Conservation (phyloP, 2,329 filamentous ascomycete species). For the Metarhizium robertsii region DNA sequence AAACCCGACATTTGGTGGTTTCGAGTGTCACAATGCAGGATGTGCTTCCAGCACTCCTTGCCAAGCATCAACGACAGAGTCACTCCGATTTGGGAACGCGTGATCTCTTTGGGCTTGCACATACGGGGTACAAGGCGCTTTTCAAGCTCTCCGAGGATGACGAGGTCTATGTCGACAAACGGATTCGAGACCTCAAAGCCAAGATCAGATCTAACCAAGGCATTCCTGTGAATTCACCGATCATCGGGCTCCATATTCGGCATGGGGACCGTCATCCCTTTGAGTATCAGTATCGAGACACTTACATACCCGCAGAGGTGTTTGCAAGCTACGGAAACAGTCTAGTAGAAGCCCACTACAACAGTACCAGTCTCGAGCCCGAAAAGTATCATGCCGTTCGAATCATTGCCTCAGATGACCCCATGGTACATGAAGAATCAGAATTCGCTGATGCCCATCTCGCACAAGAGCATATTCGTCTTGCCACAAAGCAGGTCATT, state of each 20-base stretch:
- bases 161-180: constrained; percentile 50
- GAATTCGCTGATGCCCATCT: constrained; percentile 50
- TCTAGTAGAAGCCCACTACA: constrained; percentile 41
- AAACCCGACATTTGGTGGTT: constrained; percentile 65
- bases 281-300: constrained; percentile 66
- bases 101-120: constrained; percentile 59
- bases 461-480: constrained; percentile 67
- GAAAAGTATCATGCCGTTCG: constrained; percentile 35
- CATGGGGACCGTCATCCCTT: constrained; percentile 70
- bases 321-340: constrained; percentile 54
- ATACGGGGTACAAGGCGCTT: constrained; percentile 61
- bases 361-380: constrained; percentile 28
- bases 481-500: constrained; percentile 54
- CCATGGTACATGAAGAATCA: constrained; percentile 57
- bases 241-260: constrained; percentile 68
- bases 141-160: constrained; percentile 63
- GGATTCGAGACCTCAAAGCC: constrained; percentile 45
- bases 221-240: constrained; percentile 24
- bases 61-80: constrained; percentile 19
- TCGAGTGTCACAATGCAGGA: constrained; percentile 57
- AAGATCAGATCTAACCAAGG: constrained; percentile 33
- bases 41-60: constrained; percentile 49
- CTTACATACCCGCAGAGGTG: constrained; percentile 65
- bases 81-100: constrained; percentile 22
- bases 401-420: constrained; percentile 73